Evolutionary conservation across 306 rosid genomes (phyloP).

Genomic region (Pyrus betulifolia): DNA sequence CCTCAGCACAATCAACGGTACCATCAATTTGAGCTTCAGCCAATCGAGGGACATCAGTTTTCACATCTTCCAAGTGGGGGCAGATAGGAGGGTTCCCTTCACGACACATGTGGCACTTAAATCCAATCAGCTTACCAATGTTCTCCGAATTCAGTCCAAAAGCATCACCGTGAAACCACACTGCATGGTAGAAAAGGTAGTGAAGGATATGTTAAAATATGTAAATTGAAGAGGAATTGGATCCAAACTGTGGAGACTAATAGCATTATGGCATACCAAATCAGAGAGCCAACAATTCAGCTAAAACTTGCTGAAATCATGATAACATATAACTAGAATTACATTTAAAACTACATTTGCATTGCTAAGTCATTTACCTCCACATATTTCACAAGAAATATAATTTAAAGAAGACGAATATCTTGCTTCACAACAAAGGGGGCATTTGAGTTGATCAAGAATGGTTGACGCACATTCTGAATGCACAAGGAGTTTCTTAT

Average conservation of each 20-base stretch:
- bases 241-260: background rate
- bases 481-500: conserved; percentile 34
- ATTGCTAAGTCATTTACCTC: conserved; percentile 42
- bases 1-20: conserved; percentile 50
- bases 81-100: conserved; percentile 63
- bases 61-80: conserved; percentile 40
- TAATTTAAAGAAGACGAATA: conserved; percentile 34
- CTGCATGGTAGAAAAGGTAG: conserved; percentile 42
- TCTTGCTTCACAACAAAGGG: conserved; percentile 63
- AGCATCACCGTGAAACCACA: conserved; percentile 91
- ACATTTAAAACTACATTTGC: background rate
- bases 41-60: conserved; percentile 33
- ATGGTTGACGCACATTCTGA: conserved; percentile 30
- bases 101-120: conserved; percentile 75
- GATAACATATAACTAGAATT: background rate
- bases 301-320: background rate
- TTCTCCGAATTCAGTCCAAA: conserved; percentile 60
- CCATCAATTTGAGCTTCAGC: conserved; percentile 36
- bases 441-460: conserved; percentile 54
- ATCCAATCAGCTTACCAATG: conserved; percentile 62
- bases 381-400: conserved; percentile 73
- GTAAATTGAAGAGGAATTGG: background rate
- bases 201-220: conserved; percentile 2
- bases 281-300: background rate
- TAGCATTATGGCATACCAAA: background rate